These are phyloP conservation scores for Hysterangium stoloniferum DNA, from an alignment of 768 basidiomycete genomes.

Conservation along the genomic window DNA sequence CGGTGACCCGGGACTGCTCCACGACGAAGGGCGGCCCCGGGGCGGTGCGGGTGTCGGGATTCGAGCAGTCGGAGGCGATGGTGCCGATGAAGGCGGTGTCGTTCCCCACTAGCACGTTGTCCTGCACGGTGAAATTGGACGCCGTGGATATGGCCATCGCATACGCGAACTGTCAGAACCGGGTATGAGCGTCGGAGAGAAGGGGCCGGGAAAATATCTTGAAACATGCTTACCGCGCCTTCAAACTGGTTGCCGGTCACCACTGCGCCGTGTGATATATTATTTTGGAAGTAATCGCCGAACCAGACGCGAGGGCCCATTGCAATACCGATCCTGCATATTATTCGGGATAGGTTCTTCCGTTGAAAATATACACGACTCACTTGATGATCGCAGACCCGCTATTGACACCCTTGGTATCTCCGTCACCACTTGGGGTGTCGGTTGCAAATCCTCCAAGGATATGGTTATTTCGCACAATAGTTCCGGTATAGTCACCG, in stretches of 20 bases:
- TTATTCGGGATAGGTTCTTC: not conserved
- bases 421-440: slow-evolving; percentile 26
- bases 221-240: slow-evolving; percentile 17
- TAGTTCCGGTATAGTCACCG: slow-evolving; percentile 57
- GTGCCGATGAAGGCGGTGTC: slow-evolving; percentile 70
- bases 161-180: slow-evolving; percentile 67
- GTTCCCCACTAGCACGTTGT: slow-evolving; percentile 56
- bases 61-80: slow-evolving; percentile 54
- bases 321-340: slow-evolving; percentile 62
- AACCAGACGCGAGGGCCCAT: slow-evolving; percentile 52
- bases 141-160: slow-evolving; percentile 61
- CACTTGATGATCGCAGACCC: slow-evolving; percentile 66
- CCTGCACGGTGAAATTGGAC: slow-evolving; percentile 54
- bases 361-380: slow-evolving; percentile 16
- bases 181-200: no score
- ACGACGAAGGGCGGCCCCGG: slow-evolving; percentile 57
- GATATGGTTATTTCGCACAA: slow-evolving; percentile 61
- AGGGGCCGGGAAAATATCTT: no score
- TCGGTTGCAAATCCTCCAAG: slow-evolving; percentile 60
- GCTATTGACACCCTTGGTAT: slow-evolving; percentile 45
- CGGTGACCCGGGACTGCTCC: slow-evolving; percentile 34
- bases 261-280: not conserved
- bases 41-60: slow-evolving; percentile 38
- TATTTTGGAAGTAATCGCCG: not conserved
- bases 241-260: slow-evolving; percentile 6